Conservation (phyloP, 2,329 filamentous ascomycete genomes). For the Bertia moriformis region DNA sequence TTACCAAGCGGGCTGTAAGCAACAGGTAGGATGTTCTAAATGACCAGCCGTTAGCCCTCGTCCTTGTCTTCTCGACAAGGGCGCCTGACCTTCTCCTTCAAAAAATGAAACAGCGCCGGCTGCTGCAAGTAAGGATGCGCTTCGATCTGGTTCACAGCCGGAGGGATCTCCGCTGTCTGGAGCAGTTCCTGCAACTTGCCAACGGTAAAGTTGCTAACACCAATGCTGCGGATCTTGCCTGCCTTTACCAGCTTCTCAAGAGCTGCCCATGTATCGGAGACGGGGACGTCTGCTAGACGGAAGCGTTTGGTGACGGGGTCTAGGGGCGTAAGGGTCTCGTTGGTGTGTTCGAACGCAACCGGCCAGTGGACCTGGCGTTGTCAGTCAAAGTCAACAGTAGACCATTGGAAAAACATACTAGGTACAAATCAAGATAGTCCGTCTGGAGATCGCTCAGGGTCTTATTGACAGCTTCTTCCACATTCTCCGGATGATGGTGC, state of each 20-base stretch:
- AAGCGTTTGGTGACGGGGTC: neutral
- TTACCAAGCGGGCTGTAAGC: constrained; percentile 49
- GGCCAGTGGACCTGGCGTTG: neutral
- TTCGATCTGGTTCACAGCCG: constrained; percentile 47
- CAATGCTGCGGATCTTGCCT: constrained; percentile 17
- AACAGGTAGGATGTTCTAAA: constrained; percentile 37
- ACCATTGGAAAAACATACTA: constrained; percentile 23
- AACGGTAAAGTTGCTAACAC: constrained; percentile 25
- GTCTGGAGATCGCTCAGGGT: constrained; percentile 25
- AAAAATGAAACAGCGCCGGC: constrained; percentile 33
- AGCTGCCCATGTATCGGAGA: constrained; percentile 15
- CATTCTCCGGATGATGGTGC: constrained; percentile 23
- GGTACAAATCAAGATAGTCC: constrained; percentile 27
- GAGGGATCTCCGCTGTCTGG: constrained; percentile 24
- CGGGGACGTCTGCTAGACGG: neutral
- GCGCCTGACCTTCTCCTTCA: constrained; percentile 14
- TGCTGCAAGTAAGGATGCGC: constrained; percentile 50
- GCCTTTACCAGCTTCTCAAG: constrained; percentile 10
- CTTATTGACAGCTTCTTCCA: constrained; percentile 23
- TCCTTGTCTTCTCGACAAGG: no score
- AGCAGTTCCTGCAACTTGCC: constrained; percentile 15
- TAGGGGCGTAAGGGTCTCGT: neutral
- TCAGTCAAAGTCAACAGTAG: constrained; percentile 2
- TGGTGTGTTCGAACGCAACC: neutral
- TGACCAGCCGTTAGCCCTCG: no score